These are phyloP conservation scores for Aspergillus brunneoviolaceus DNA, from an alignment of 2,329 filamentous ascomycete species.

Conservation along the genomic window DNA sequence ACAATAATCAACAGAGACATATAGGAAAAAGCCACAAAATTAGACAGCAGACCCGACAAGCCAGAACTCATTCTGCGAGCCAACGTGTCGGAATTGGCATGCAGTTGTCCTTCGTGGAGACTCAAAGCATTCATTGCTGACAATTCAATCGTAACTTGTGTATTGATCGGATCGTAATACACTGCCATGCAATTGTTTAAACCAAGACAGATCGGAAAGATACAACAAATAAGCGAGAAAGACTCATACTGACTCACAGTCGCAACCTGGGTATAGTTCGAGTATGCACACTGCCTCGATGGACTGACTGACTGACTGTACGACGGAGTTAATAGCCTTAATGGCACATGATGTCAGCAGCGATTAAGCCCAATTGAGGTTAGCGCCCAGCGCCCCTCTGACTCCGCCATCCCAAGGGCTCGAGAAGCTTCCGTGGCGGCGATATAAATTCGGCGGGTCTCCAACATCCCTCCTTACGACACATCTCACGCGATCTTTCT, in stretches of 20 bases:
- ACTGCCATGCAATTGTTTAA: too few relatives aligned
- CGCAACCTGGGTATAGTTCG: not conserved
- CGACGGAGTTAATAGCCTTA: not conserved
- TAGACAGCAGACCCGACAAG: too few relatives aligned
- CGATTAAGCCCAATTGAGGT: slow-evolving; percentile 20
- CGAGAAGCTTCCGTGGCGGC: slow-evolving; percentile 43
- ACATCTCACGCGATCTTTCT: slow-evolving; percentile 32
- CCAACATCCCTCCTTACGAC: slow-evolving; percentile 22
- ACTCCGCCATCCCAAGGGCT: slow-evolving; percentile 28
- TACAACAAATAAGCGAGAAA: not conserved
- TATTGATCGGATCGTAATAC: too few relatives aligned
- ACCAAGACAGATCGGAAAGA: too few relatives aligned
- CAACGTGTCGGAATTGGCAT: too few relatives aligned
- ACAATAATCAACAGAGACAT: too few relatives aligned
- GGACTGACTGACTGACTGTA: not conserved
- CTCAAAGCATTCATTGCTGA: too few relatives aligned
- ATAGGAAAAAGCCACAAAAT: too few relatives aligned
- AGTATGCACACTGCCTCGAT: not conserved
- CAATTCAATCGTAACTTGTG: too few relatives aligned
- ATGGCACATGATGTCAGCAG: slow-evolving; percentile 18
- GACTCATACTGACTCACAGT: not conserved
- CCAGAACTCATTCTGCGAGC: too few relatives aligned
- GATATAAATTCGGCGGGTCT: slow-evolving; percentile 35
- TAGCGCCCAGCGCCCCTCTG: slow-evolving; percentile 28
- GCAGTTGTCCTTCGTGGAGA: too few relatives aligned